Evolutionary conservation across 2,329 filamentous ascomycete genomes (phyloP).

Genomic region (Coniella vitis): DNA sequence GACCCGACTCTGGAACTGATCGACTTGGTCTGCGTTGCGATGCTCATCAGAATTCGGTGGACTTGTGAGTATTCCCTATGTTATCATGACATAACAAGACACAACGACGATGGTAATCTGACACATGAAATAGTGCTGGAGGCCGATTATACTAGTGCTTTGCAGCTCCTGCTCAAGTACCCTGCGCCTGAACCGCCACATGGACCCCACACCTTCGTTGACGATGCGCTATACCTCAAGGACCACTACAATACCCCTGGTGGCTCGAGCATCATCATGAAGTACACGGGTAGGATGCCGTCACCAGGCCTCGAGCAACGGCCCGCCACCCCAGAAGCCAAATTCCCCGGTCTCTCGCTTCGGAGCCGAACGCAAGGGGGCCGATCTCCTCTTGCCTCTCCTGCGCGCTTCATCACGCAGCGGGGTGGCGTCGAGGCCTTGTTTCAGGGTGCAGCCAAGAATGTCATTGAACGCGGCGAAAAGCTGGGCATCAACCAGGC

Average conservation of each 20-base stretch:
- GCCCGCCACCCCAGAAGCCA: constrained; percentile 27
- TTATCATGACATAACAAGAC: background rate
- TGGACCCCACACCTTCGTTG: constrained; percentile 71
- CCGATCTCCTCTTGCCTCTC: constrained; percentile 39
- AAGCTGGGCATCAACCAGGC: constrained; percentile 74
- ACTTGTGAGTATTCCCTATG: constrained; percentile 51
- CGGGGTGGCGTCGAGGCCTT: constrained; percentile 60
- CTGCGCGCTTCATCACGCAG: constrained; percentile 45
- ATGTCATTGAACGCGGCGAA: constrained; percentile 65
- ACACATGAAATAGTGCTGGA: constrained; percentile 57
- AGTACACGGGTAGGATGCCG: constrained; percentile 59
- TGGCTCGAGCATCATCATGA: constrained; percentile 59
- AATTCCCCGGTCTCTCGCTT: constrained; percentile 29
- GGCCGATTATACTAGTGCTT: constrained; percentile 78
- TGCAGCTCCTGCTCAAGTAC: constrained; percentile 80
- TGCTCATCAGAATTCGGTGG: constrained; percentile 90
- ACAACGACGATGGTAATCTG: constrained; percentile 8
- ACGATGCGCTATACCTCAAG: constrained; percentile 72
- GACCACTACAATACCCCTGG: constrained; percentile 57
- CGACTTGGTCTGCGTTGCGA: constrained; percentile 86
- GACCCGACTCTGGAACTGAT: constrained; percentile 74
- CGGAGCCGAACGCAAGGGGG: constrained; percentile 33
- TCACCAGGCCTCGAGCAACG: constrained; percentile 20
- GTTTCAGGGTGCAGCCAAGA: constrained; percentile 69
- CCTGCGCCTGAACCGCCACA: constrained; percentile 57